Evolutionary conservation across 1,139 yeast species (phyloP), one percentile per base, ranked within the genome.

Genomic region (Geotrichum histeridarum): DNA sequence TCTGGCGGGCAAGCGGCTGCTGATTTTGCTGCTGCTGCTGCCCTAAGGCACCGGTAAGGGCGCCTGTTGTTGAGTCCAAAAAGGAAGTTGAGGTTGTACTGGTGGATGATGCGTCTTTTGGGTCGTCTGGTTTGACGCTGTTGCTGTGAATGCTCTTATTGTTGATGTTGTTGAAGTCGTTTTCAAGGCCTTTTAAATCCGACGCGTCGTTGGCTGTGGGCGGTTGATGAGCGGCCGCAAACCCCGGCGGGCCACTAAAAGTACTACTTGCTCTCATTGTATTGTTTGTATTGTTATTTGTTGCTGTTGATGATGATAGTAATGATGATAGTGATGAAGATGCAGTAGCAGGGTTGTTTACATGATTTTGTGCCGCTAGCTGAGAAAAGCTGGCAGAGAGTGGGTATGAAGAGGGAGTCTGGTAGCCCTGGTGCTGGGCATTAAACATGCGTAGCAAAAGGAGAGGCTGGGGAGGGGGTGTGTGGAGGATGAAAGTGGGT

Each of bases 101-200:
- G 39, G 17, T 3, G 3, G n/a, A 17, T 37, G n/a, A 17, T 37
- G n/a, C 22, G 11, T 17, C 22, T 12, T 17, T 8, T 22, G n/a
- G 9, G 9, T 17, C 12, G 43, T 9, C 43, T 39, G 14, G 27
- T 12, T 17, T 9, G 11, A 42, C 15, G 15, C 27, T 12, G 22
- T n/a, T 27, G 47, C 27, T 22, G 39, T 48, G 35, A 27, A 27
- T 52, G 55, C 46, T 48, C 33, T 42, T 48, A 38, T 48, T 51
- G 52, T 52, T 52, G 45, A 48, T 52, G 48, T 42, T 47, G 45
- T 52, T 52, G 36, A 52, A 48, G 36, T 51, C 54, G 38, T 51
- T 51, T 30, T 42, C 46, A n/a, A 42, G 46, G 17, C 46, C 46
- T 8, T 42, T 42, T 11, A 42, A 6, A 15, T 42, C 46, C 6